These are phyloP conservation scores for Fusarium anthophilum DNA, from an alignment of 2,329 filamentous ascomycete species.

Conservation along the genomic window DNA sequence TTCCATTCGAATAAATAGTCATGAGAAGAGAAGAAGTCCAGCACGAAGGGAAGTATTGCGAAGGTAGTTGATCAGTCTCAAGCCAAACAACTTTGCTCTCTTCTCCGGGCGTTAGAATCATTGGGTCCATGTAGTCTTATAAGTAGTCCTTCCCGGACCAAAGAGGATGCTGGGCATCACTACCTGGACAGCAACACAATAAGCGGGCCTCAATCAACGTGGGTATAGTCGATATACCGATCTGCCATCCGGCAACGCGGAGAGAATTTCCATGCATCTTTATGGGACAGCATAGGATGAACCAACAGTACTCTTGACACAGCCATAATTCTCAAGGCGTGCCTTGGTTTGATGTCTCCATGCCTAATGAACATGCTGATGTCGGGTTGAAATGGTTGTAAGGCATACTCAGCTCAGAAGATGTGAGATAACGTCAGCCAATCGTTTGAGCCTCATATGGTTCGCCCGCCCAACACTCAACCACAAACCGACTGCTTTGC, in stretches of 20 bases:
- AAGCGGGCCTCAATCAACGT: slow-evolving; percentile 19
- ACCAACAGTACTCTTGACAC: background rate
- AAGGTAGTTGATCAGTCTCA: background rate
- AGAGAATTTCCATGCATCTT: background rate
- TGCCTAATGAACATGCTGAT: slow-evolving; percentile 23
- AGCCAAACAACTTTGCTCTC: background rate
- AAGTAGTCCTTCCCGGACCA: background rate
- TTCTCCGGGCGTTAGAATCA: background rate
- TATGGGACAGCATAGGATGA: background rate
- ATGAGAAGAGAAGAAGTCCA: slow-evolving; percentile 29
- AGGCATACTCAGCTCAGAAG: slow-evolving; percentile 3
- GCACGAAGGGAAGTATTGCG: background rate
- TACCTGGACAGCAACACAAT: background rate
- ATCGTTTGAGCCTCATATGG: slow-evolving; percentile 26
- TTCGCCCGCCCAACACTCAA: slow-evolving; percentile 25
- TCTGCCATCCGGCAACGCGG: background rate
- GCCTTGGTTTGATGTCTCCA: slow-evolving; percentile 5
- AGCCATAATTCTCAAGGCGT: background rate
- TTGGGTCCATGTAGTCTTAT: slow-evolving; percentile 8
- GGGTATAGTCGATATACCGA: background rate
- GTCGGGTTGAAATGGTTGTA: slow-evolving; percentile 15
- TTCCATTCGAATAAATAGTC: slow-evolving; percentile 10
- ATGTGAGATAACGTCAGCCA: slow-evolving; percentile 19
- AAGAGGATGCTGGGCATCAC: background rate
- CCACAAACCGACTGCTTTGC: slow-evolving; percentile 8